Conservation (phyloP, 2,329 filamentous ascomycete species). For the Penicillium nordicum region DNA sequence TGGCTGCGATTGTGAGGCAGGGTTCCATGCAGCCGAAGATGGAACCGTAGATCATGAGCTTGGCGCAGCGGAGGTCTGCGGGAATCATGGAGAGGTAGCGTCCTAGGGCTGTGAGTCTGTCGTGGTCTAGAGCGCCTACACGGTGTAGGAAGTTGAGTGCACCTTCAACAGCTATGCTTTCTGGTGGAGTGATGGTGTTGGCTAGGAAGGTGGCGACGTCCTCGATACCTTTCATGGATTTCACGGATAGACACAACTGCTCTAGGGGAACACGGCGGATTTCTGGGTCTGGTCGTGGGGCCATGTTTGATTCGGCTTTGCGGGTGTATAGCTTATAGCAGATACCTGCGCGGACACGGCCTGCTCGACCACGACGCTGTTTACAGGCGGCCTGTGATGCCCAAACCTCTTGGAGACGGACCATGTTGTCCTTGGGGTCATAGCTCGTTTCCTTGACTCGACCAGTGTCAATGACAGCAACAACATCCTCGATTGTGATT, state of each 20-base stretch:
- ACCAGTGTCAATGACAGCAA: constrained; percentile 92
- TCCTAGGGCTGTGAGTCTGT: constrained; percentile 84
- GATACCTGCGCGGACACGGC: constrained; percentile 82
- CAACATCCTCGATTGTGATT: constrained; percentile 96
- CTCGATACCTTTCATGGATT: constrained; percentile 79
- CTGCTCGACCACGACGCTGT: constrained; percentile 87
- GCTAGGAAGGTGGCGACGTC: constrained; percentile 79
- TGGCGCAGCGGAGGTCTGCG: constrained; percentile 85
- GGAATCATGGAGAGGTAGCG: constrained; percentile 93
- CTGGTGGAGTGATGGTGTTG: constrained; percentile 84
- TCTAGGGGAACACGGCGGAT: constrained; percentile 90
- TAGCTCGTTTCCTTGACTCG: constrained; percentile 96
- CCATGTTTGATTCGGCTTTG: constrained; percentile 79
- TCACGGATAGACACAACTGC: constrained; percentile 88
- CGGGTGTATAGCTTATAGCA: constrained; percentile 96
- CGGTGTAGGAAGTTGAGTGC: constrained; percentile 74
- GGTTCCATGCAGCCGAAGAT: constrained; percentile 91
- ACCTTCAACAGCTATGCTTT: constrained; percentile 77
- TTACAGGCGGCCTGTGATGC: constrained; percentile 91
- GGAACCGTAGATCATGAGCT: constrained; percentile 91
- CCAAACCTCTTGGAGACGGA: constrained; percentile 91
- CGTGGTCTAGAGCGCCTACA: constrained; percentile 84
- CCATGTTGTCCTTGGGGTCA: constrained; percentile 88
- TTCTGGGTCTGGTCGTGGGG: constrained; percentile 84
- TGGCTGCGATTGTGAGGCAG: constrained; percentile 82